Conservation (phyloP, 2,329 filamentous ascomycete genomes). For the Emydomyces testavorans region DNA sequence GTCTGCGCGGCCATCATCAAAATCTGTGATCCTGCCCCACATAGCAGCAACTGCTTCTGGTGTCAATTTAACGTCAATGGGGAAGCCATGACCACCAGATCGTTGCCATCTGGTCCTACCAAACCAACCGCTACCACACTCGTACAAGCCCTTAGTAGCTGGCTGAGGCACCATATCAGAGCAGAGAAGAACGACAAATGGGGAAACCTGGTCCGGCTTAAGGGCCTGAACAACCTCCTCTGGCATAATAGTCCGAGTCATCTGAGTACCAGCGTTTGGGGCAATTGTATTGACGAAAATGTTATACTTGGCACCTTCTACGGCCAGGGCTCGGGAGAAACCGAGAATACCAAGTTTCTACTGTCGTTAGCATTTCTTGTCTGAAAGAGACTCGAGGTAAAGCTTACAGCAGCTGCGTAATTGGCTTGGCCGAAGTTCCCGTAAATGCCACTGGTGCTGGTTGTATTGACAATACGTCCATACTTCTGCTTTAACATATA, state of each 20-base stretch:
- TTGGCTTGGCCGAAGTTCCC: slow-evolving; percentile 99
- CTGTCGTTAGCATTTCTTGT: slow-evolving; percentile 18
- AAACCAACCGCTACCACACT: slow-evolving; percentile 90
- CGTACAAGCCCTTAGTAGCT: slow-evolving; percentile 77
- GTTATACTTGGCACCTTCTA: slow-evolving; percentile 94
- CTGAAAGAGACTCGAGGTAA: slow-evolving; percentile 13
- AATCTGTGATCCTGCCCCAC: slow-evolving; percentile 71
- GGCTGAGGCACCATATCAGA: slow-evolving; percentile 76
- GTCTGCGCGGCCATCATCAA: slow-evolving; percentile 77
- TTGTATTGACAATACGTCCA: slow-evolving; percentile 91
- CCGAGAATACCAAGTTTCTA: slow-evolving; percentile 87
- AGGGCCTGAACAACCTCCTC: slow-evolving; percentile 97
- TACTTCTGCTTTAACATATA: slow-evolving; percentile 98
- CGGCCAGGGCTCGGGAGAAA: slow-evolving; percentile 81
- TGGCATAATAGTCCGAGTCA: slow-evolving; percentile 88
- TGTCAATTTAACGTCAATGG: slow-evolving; percentile 67
- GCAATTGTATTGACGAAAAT: slow-evolving; percentile 98
- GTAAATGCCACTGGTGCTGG: slow-evolving; percentile 93
- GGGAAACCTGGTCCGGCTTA: slow-evolving; percentile 97
- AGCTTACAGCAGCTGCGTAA: slow-evolving; percentile 73
- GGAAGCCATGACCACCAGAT: slow-evolving; percentile 79
- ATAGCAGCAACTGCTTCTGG: slow-evolving; percentile 70
- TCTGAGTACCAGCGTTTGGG: slow-evolving; percentile 88
- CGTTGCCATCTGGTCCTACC: slow-evolving; percentile 92
- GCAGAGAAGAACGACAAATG: slow-evolving; percentile 75